A percentile compares a stretch with the other conserved stretches of the same genome.
Evolutionary conservation across 305 asterid species (phyloP).

Genomic region (Solanum hybrid): DNA sequence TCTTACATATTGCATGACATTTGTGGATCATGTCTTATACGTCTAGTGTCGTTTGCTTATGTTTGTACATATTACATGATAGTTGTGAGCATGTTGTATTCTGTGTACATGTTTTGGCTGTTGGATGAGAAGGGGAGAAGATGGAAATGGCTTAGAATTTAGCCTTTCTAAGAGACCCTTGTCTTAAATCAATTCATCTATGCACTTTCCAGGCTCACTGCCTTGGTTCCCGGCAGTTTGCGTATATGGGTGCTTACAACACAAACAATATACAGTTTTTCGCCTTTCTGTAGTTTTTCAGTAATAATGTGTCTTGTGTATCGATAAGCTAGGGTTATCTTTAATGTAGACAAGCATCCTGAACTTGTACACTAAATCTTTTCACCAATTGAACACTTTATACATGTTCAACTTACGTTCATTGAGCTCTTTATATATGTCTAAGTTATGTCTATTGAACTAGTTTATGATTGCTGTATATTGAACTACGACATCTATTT

Average conservation of each 20-base stretch:
- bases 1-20: background rate
- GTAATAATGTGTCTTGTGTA: background rate
- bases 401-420: background rate
- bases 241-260: slow-evolving; percentile 2
- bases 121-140: slow-evolving; percentile 6
- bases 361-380: background rate
- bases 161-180: slow-evolving; percentile 8
- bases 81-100: background rate
- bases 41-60: background rate
- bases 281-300: background rate
- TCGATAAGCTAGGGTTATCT: too few species aligned
- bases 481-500: too few species aligned
- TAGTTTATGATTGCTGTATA: background rate
- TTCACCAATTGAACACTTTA: background rate
- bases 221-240: background rate
- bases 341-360: background rate
- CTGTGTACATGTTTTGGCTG: background rate
- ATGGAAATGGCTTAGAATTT: background rate
- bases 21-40: background rate
- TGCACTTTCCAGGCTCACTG: slow-evolving; percentile 16
- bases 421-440: background rate
- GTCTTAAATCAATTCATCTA: slow-evolving; percentile 8
- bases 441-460: background rate
- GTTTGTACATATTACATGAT: background rate
- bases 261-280: background rate